phyloP scores from a whole-genome alignment of 106 monocot species.

The Dioscorea alata region DNA sequence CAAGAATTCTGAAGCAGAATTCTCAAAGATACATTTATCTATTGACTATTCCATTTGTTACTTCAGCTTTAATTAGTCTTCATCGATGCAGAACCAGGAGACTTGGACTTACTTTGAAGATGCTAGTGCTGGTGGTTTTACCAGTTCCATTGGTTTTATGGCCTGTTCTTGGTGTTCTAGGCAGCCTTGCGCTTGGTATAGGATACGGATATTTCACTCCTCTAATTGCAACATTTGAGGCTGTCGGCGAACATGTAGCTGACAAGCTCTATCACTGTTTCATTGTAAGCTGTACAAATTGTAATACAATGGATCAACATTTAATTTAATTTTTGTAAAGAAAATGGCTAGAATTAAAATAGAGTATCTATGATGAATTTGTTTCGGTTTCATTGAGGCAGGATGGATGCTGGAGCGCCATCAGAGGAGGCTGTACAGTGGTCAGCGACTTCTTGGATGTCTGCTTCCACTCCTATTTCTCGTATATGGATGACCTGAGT shows the following conservation, averaged over 20 bases:
- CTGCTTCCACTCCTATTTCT: conserved; percentile 87
- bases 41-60: background rate
- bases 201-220: conserved; percentile 74
- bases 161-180: conserved; percentile 48
- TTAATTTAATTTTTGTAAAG: background rate
- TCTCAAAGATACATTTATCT: no score
- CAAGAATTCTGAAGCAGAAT: no score
- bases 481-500: conserved; percentile 75
- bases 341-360: background rate
- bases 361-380: background rate
- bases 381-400: conserved; percentile 10
- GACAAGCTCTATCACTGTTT: conserved; percentile 79
- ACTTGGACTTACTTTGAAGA: conserved; percentile 61
- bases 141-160: conserved; percentile 57
- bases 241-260: conserved; percentile 37
- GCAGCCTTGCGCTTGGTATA: conserved; percentile 60
- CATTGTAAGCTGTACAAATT: conserved; percentile 34
- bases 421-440: conserved; percentile 60
- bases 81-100: conserved; percentile 51
- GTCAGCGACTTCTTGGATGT: conserved; percentile 75
- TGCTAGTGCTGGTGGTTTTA: conserved; percentile 30
- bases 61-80: background rate
- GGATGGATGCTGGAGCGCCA: conserved; percentile 65
- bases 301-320: no score
- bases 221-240: conserved; percentile 78